Evolutionary conservation across 1,284 basidiomycete genomes (phyloP), one percentile per base, ranked within the genome.

Genomic region (Lignosus rhinocerotis): DNA sequence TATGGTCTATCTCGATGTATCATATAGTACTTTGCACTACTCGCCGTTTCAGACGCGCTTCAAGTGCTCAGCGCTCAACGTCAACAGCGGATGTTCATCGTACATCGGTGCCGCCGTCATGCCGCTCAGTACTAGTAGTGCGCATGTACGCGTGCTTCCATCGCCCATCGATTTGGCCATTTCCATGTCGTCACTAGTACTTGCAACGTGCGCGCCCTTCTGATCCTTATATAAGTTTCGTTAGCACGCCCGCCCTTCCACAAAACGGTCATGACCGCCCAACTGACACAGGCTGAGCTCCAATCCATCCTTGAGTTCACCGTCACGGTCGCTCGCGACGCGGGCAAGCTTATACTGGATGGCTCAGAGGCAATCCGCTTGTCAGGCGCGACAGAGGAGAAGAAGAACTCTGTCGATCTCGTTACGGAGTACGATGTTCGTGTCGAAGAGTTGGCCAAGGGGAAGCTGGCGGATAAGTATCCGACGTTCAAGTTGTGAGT

Each of bases 341-440:
- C 90, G 1, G 90, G 89, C n/a, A 78, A 77, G 8, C 73, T 92
- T 55, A 90, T 93, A 56, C 75, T 90, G 5, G 81, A 90, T 71
- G 90, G 90, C 62, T 89, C 90, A 11, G 79, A 83, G 49, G 87
- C 85, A 31, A 92, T 92, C 67, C 83, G 81, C 7, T 72, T 79
- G 31, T 78, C 80, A 6, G 69, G 70, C 10, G 80, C 81, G 66
- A 79, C 93, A 53, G 85, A 85, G 65, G 88, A 93, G 79, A 96
- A 96, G 82, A 90, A 91, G 73, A 96, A 96, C 72, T 87, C 92
- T 9, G 93, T 94, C 16, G 94, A 96, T 75, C 80, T 98, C 39
- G 96, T 98, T n/a, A 98, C 96, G 0, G 92, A 98, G 76, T 97
- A 94, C 69, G 96, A 99, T 75, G 92, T 97, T 60, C 87, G 82